A percentile compares a stretch with the other conserved stretches of the same genome.
Conservation (phyloP, 208 protist species). For the Crithidia sp. region DNA sequence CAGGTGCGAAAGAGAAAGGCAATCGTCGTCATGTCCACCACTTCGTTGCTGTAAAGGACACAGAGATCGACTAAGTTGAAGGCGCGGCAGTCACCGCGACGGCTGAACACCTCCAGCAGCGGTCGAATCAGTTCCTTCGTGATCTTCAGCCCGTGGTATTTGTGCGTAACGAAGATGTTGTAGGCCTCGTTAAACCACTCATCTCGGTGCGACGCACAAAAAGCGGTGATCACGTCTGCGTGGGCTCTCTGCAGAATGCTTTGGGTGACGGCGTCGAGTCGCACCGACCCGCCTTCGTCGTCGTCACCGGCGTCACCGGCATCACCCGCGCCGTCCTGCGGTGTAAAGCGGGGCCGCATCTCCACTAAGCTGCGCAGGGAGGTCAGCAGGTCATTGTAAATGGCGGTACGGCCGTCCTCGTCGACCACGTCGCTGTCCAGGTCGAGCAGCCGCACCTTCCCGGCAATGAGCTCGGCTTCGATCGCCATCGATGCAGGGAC, state of each 20-base stretch:
- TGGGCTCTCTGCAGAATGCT: slow-evolving; percentile 58
- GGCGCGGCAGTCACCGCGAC: slow-evolving; percentile 77
- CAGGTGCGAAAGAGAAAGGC: slow-evolving; percentile 77
- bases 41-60: slow-evolving; percentile 79
- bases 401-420: slow-evolving; percentile 44
- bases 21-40: slow-evolving; percentile 81
- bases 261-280: slow-evolving; percentile 37
- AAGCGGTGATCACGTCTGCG: slow-evolving; percentile 48
- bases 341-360: slow-evolving; percentile 57
- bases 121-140: slow-evolving; percentile 69
- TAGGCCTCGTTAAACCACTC: slow-evolving; percentile 80
- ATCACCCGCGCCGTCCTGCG: not conserved
- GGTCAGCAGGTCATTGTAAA: slow-evolving; percentile 78
- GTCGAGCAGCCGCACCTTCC: slow-evolving; percentile 72
- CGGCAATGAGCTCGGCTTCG: slow-evolving; percentile 75
- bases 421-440: slow-evolving; percentile 69
- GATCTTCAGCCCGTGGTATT: slow-evolving; percentile 86
- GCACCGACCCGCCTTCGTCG: slow-evolving; percentile 4
- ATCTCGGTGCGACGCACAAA: slow-evolving; percentile 66
- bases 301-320: not conserved
- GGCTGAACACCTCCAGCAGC: slow-evolving; percentile 62
- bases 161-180: slow-evolving; percentile 82
- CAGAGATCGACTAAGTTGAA: slow-evolving; percentile 90
- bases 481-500: slow-evolving; percentile 63
- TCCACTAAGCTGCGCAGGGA: slow-evolving; percentile 83